phyloP scores from a whole-genome alignment of 345 rosid genomes.

The Salix brachista region DNA sequence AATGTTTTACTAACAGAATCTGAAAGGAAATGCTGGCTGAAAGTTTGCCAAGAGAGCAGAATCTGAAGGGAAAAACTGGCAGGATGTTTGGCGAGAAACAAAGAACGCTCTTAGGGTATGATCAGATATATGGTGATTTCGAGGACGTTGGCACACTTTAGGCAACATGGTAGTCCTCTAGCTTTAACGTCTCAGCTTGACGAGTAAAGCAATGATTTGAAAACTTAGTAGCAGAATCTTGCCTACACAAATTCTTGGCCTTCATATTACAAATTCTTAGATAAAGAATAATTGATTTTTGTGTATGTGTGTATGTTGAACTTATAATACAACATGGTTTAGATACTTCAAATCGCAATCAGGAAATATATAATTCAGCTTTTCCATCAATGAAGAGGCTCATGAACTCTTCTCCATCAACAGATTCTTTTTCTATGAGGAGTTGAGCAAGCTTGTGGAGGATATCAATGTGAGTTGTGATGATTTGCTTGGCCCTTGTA shows the following conservation, averaged over 20 bases:
- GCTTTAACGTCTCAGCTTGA: background rate
- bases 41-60: no score
- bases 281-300: background rate
- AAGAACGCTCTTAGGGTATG: no score
- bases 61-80: no score
- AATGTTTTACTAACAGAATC: no score
- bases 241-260: background rate
- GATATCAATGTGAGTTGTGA: conserved; percentile 64
- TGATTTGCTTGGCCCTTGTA: conserved; percentile 59
- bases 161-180: background rate
- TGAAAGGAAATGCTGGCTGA: no score
- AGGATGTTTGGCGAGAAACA: no score
- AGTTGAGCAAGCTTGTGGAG: conserved; percentile 89
- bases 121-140: no score
- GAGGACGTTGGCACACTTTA: background rate
- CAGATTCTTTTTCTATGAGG: conserved; percentile 86
- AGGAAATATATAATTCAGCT: conserved; percentile 77
- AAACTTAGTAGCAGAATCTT: background rate
- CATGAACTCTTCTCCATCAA: conserved; percentile 98
- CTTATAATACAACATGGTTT: conserved; percentile 23
- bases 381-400: conserved; percentile 97
- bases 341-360: conserved; percentile 15
- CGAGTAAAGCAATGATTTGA: background rate
- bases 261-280: background rate
- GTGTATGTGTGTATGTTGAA: background rate